Evolutionary conservation across 2,329 filamentous ascomycete species (phyloP), one percentile per base, ranked within the genome.

Genomic region (Leptographium radiaticola): DNA sequence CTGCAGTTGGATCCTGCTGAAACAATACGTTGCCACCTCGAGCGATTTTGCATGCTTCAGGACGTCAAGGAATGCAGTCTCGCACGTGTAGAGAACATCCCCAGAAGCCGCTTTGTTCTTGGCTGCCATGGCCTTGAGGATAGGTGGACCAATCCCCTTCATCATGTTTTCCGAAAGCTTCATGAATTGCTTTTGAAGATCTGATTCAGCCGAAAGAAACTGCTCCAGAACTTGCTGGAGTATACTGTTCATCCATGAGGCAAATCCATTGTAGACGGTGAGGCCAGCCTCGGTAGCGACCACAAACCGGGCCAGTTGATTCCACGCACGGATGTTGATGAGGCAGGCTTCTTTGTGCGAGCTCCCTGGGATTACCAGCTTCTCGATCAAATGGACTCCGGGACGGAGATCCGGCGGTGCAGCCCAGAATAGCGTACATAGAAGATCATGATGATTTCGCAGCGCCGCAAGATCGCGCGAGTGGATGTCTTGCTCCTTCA

Each of bases 341-440:
- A 81, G 66, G 59, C 79, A 84, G 3, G 81, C 82, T 62, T 83
- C 79, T 59, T 81, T 83, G 62, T 86, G 83, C 11, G 82, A 84
- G 54, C 69, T 77, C 20, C 71, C 74, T 0, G 81, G 77, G 18
- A 69, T 64, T 4, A 86, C 79, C 2, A 86, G 70, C 53, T 77
- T 72, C 62, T 83, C 77, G 12, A 86, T 73, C 20, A 79, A 68
- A 53, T 74, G 71, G 1, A 76, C 66, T 7, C 70, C 70, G 5
- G 78, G 80, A 9, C 81, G 73, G 49, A 79, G 61, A 3, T 75
- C 73, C 2, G 71, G 62, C 10, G 81, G 81, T 2, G 78, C 73
- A 7, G 76, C 78, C 80, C 81, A 86, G 62, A 79, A 86, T 6
- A 86, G 69, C 0, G 80, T 83, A 58, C 77, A 81, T 4, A 86